phyloP scores from a whole-genome alignment of 176 grass and related monocot genomes.

The Ensete ventricosum region DNA sequence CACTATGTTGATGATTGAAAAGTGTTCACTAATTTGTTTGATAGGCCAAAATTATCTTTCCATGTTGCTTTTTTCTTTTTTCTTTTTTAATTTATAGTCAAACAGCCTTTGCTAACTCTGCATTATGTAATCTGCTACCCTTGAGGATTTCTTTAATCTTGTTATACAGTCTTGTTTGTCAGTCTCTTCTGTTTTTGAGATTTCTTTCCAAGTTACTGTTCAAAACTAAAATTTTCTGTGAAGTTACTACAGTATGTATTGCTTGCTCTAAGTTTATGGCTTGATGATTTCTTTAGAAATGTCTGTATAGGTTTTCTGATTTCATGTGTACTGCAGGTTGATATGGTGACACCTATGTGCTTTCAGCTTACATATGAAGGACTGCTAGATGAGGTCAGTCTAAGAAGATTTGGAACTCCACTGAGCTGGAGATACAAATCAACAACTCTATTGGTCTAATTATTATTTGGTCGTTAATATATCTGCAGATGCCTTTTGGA shows the following conservation, averaged over 20 bases:
- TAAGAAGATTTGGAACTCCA: not conserved
- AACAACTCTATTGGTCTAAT: not conserved
- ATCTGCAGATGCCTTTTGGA: not conserved
- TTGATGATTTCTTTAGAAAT: not conserved
- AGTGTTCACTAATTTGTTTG: not conserved
- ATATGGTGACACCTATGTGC: constrained; percentile 97
- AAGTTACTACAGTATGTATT: not conserved
- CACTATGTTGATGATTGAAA: not conserved
- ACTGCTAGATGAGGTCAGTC: constrained; percentile 79
- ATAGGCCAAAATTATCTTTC: not conserved
- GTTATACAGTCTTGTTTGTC: not conserved
- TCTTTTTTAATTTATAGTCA: no score
- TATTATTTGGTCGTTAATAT: not conserved
- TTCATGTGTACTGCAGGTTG: constrained; percentile 43
- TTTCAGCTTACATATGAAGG: constrained; percentile 97
- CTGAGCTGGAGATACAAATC: not conserved
- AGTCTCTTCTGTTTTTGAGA: not conserved
- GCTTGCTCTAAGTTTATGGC: not conserved
- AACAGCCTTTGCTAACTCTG: no score
- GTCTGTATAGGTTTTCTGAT: not conserved
- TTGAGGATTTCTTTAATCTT: no score
- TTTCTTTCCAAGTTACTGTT: not conserved
- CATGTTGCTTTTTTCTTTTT: no score
- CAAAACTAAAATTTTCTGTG: not conserved
- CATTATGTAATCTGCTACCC: no score